These are phyloP conservation scores for Hypoxylon sp. DNA, from an alignment of 2,329 filamentous ascomycete species.

Conservation along the genomic window DNA sequence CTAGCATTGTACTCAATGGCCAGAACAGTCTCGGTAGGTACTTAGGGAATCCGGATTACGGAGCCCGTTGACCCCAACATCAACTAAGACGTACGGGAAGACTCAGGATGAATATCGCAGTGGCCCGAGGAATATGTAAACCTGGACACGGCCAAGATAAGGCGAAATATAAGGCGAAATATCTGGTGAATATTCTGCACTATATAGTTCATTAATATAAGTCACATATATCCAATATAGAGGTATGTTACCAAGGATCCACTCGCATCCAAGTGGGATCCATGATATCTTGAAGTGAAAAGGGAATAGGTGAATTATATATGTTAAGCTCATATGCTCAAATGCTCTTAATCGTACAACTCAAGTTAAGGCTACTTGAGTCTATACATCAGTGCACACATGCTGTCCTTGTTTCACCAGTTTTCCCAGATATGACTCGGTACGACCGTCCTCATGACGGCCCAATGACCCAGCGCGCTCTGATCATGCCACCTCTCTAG, in stretches of 20 bases:
- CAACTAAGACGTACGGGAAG: background rate
- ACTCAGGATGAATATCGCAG: background rate
- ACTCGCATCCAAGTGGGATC: background rate
- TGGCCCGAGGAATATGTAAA: background rate
- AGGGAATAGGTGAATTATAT: background rate
- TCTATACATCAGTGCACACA: conserved; percentile 12
- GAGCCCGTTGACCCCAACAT: background rate
- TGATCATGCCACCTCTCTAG: conserved; percentile 80
- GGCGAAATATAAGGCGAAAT: background rate
- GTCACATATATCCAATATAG: background rate
- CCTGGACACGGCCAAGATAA: background rate
- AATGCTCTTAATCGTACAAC: background rate
- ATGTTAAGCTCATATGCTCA: conserved; percentile 3
- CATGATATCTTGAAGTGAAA: background rate
- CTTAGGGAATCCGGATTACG: background rate
- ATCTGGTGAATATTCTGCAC: background rate
- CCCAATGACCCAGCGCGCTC: conserved; percentile 89
- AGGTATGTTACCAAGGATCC: background rate
- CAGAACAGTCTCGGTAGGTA: background rate
- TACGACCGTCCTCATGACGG: conserved; percentile 88
- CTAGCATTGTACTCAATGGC: background rate
- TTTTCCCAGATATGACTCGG: conserved; percentile 86
- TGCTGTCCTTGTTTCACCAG: conserved; percentile 70
- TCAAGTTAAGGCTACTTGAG: background rate
- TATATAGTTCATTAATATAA: background rate